These are phyloP conservation scores for Pyrrhoderma noxium DNA, from an alignment of 1,284 basidiomycete genomes.

Conservation along the genomic window DNA sequence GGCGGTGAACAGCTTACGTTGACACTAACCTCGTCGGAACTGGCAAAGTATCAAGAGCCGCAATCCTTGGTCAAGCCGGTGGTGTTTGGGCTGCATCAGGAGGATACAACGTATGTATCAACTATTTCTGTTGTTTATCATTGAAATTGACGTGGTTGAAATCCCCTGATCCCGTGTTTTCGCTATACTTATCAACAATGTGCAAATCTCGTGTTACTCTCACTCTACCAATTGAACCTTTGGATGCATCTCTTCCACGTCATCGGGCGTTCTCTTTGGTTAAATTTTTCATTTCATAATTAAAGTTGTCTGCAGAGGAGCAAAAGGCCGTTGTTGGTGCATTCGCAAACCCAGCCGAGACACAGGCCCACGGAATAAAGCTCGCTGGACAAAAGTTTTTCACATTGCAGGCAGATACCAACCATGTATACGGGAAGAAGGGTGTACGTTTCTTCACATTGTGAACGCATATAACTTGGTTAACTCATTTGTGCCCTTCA, in stretches of 20 bases:
- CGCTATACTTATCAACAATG: not conserved
- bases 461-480: slow-evolving; percentile 3
- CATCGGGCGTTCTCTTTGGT: not conserved
- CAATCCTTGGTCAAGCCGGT: slow-evolving; percentile 80
- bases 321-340: slow-evolving; percentile 59
- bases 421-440: slow-evolving; percentile 79
- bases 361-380: slow-evolving; percentile 58
- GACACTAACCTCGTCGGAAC: slow-evolving; percentile 79
- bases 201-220: not conserved
- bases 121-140: slow-evolving; percentile 2
- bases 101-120: slow-evolving; percentile 64
- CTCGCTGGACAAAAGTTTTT: slow-evolving; percentile 81
- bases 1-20: slow-evolving; percentile 66
- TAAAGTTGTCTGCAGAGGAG: slow-evolving; percentile 71
- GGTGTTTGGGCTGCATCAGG: slow-evolving; percentile 81
- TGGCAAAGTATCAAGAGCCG: slow-evolving; percentile 70
- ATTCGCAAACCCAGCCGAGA: slow-evolving; percentile 40
- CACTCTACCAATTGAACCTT: not conserved
- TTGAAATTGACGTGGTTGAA: not conserved
- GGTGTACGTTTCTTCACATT: slow-evolving; percentile 43
- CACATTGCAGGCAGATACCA: slow-evolving; percentile 49
- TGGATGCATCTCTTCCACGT: not conserved
- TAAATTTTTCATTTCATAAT: not conserved
- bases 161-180: not conserved
- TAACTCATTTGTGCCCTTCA: not conserved